Conservation (phyloP, 305 asterid genomes). For the Solanum hybrid region DNA sequence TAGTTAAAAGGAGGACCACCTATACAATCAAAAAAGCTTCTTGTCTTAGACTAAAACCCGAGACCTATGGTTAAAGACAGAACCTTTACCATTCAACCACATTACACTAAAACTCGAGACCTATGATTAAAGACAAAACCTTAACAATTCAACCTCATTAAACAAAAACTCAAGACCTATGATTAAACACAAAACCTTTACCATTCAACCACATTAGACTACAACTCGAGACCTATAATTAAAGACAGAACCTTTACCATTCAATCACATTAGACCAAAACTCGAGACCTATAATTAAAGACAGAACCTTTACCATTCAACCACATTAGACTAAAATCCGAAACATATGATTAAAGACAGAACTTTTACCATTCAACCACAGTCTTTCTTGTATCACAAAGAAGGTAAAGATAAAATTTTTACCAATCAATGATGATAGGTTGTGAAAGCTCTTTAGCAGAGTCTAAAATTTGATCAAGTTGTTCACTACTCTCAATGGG, state of each 20-base stretch:
- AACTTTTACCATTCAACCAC: not conserved
- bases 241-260: not conserved
- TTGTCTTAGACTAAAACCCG: not conserved
- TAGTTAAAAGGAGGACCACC: not conserved
- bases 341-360: not conserved
- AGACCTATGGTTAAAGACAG: not conserved
- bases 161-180: not conserved
- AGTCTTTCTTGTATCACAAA: not conserved
- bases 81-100: too few relatives aligned
- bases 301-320: not conserved
- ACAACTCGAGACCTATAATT: not conserved
- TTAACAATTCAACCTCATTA: too few relatives aligned
- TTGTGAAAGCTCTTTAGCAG: slow-evolving; percentile 49
- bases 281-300: not conserved
- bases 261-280: not conserved
- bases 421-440: slow-evolving; percentile 82
- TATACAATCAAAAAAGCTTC: not conserved
- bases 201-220: too few relatives aligned
- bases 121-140: not conserved
- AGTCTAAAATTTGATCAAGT: slow-evolving; percentile 57
- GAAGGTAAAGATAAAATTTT: not conserved
- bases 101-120: not conserved
- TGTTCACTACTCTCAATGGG: slow-evolving; percentile 45
- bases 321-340: not conserved
- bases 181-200: too few relatives aligned